Conservation (phyloP, 768 basidiomycete species). For the Austroboletus festivus region DNA sequence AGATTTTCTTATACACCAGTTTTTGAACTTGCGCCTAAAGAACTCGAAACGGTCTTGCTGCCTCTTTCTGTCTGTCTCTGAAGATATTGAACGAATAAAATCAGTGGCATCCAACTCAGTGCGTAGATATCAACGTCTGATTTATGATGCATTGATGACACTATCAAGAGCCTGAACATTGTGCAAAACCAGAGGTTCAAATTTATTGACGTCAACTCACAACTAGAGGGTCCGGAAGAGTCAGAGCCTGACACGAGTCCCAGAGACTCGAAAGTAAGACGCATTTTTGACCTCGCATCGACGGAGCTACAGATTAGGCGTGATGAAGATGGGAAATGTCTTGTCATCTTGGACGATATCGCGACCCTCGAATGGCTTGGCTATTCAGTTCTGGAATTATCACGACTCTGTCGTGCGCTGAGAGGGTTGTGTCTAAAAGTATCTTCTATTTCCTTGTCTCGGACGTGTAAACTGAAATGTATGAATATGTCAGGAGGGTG, state of each 20-base stretch:
- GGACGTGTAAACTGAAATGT: not conserved
- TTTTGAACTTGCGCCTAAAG: slow-evolving; percentile 53
- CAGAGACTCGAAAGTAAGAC: slow-evolving; percentile 22
- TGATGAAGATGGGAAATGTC: slow-evolving; percentile 15
- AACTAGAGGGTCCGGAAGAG: slow-evolving; percentile 24
- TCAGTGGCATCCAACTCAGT: slow-evolving; percentile 63
- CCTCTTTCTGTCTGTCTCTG: slow-evolving; percentile 57
- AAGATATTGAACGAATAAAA: slow-evolving; percentile 58
- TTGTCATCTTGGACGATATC: slow-evolving; percentile 73
- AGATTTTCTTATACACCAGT: slow-evolving; percentile 66
- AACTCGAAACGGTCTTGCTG: slow-evolving; percentile 32
- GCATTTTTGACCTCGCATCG: slow-evolving; percentile 37
- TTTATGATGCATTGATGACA: slow-evolving; percentile 4
- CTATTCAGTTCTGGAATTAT: slow-evolving; percentile 46
- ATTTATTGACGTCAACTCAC: slow-evolving; percentile 52
- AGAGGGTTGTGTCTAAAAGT: slow-evolving; percentile 56
- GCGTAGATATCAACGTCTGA: slow-evolving; percentile 24
- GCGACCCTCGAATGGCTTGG: slow-evolving; percentile 73
- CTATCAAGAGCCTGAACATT: slow-evolving; percentile 34
- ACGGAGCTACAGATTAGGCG: slow-evolving; percentile 18
- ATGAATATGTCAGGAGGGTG: slow-evolving; percentile 38
- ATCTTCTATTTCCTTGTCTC: not conserved
- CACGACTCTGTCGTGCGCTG: slow-evolving; percentile 59
- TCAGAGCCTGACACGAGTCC: slow-evolving; percentile 7
- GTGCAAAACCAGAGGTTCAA: slow-evolving; percentile 39